Conservation (phyloP, 2,329 filamentous ascomycete species). For the Rutstroemia sydowiana region DNA sequence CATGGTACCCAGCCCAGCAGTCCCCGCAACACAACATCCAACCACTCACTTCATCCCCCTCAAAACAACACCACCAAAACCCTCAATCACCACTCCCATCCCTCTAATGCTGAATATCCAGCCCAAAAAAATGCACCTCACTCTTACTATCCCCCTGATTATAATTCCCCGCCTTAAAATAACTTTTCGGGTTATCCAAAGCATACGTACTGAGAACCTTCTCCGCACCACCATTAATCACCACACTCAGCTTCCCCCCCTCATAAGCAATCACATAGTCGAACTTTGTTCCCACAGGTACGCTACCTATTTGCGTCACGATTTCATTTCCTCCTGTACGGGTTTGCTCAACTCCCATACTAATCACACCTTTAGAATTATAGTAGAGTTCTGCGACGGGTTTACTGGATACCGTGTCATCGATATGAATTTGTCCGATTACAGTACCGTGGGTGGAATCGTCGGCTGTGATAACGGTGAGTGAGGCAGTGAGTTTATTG, state of each 20-base stretch:
- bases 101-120: constrained; percentile 4
- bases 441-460: constrained; percentile 33
- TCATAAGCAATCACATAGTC: constrained; percentile 35
- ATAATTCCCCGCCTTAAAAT: constrained; percentile 36
- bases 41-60: too few relatives aligned
- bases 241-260: constrained; percentile 28
- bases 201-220: constrained; percentile 26
- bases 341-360: constrained; percentile 35
- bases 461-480: constrained; percentile 29
- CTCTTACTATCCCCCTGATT: constrained; percentile 26
- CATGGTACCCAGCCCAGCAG: too few relatives aligned
- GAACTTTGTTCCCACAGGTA: constrained; percentile 31
- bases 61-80: background rate
- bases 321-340: constrained; percentile 28
- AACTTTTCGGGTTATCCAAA: constrained; percentile 29
- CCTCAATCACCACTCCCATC: background rate
- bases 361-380: constrained; percentile 30
- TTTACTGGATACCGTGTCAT: constrained; percentile 32
- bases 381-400: constrained; percentile 36
- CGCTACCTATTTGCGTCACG: constrained; percentile 28
- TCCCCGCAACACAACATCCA: too few relatives aligned
- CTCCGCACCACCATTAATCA: constrained; percentile 26
- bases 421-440: constrained; percentile 35
- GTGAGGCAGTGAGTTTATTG: constrained; percentile 31
- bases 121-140: constrained; percentile 13